Evolutionary conservation across 2,329 filamentous ascomycete genomes (phyloP).

Genomic region (Clarireedia paspali): DNA sequence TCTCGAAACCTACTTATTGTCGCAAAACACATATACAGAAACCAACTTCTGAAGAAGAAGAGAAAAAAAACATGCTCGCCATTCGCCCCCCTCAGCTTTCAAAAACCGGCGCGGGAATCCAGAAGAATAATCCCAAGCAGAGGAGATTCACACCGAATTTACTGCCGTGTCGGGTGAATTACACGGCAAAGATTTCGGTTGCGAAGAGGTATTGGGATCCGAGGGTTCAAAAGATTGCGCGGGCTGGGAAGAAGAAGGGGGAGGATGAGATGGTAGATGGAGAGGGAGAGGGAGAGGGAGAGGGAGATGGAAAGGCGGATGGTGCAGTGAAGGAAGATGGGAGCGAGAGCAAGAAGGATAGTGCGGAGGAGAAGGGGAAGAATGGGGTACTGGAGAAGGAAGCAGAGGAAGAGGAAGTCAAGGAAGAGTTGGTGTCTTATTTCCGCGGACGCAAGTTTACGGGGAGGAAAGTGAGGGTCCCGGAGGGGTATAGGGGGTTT

Average conservation of each 20-base stretch:
- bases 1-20: too few relatives aligned
- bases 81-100: not conserved
- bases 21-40: too few relatives aligned
- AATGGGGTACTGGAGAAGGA: too few relatives aligned
- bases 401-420: not conserved
- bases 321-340: too few relatives aligned
- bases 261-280: too few relatives aligned
- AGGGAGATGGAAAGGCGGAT: not conserved
- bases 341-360: not conserved
- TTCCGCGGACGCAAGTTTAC: slow-evolving; percentile 3
- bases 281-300: not conserved
- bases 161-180: slow-evolving; percentile 5
- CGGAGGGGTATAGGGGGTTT: slow-evolving; percentile 1
- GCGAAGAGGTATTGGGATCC: slow-evolving; percentile 7
- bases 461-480: slow-evolving; percentile 11
- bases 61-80: not conserved
- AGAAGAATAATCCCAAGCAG: not conserved
- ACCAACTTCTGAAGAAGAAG: too few relatives aligned
- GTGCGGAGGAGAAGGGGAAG: not conserved
- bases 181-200: not conserved
- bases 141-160: not conserved
- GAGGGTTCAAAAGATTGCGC: not conserved
- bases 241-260: not conserved
- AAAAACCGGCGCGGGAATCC: not conserved
- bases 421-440: not conserved